Evolutionary conservation across 768 basidiomycete genomes (phyloP).

Genomic region (Glaciozyma antarctica): DNA sequence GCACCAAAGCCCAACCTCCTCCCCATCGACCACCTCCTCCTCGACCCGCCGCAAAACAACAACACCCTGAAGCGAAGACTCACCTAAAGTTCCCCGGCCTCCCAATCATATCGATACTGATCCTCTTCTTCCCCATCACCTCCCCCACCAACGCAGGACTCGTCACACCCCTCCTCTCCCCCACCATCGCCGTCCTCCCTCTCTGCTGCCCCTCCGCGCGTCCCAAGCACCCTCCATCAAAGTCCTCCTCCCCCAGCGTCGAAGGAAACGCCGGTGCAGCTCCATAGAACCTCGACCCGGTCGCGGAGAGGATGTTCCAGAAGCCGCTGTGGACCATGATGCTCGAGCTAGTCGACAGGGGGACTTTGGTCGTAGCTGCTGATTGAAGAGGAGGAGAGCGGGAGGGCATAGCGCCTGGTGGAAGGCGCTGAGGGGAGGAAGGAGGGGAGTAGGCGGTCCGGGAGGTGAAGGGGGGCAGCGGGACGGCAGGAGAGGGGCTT

Average conservation of each 20-base stretch:
- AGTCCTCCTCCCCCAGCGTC: background rate
- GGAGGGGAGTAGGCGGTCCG: constrained; percentile 3
- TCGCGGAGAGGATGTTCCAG: constrained; percentile 15
- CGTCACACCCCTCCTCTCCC: constrained; percentile 53
- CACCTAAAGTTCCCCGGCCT: constrained; percentile 74
- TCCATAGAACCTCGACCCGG: constrained; percentile 7
- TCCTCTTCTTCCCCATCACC: constrained; percentile 48
- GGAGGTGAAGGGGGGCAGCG: background rate
- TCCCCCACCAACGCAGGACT: constrained; percentile 36
- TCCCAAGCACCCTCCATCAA: background rate
- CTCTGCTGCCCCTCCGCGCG: background rate
- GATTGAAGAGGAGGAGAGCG: background rate
- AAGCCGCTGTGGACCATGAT: constrained; percentile 1
- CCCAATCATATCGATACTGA: constrained; percentile 84
- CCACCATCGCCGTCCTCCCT: background rate
- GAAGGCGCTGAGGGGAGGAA: background rate
- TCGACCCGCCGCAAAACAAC: constrained; percentile 2
- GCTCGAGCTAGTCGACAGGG: background rate
- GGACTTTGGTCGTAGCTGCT: no score
- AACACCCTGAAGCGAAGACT: constrained; percentile 39
- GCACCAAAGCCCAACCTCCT: background rate
- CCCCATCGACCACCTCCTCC: background rate
- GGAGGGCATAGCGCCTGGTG: background rate
- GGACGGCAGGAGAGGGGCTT: background rate
- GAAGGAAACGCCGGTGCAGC: background rate